phyloP scores from a whole-genome alignment of 495 filamentous ascomycete genomes.

The Bacidia gigantensis region DNA sequence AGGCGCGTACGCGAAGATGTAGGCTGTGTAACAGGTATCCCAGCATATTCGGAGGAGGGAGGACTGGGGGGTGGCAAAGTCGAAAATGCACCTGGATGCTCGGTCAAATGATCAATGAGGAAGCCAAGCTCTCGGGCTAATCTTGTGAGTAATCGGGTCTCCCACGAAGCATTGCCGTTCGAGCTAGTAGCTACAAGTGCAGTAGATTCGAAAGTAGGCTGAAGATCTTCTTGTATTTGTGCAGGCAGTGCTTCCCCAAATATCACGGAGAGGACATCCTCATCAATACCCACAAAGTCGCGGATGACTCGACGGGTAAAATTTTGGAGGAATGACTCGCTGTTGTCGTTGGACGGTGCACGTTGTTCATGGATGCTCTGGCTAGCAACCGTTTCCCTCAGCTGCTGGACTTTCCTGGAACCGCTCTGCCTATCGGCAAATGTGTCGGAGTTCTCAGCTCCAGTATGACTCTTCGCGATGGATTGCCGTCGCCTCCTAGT shows the following conservation, averaged over 20 bases:
- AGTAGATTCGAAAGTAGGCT: slow-evolving; percentile 6
- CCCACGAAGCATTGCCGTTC: slow-evolving; percentile 47
- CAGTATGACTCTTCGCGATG: slow-evolving; percentile 22
- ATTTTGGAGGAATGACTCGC: slow-evolving; percentile 61
- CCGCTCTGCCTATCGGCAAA: not conserved
- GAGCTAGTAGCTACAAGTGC: slow-evolving; percentile 25
- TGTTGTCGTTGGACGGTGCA: slow-evolving; percentile 2
- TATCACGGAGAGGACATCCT: slow-evolving; percentile 65
- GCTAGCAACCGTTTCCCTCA: not conserved
- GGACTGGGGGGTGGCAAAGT: slow-evolving; percentile 42
- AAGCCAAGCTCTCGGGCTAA: slow-evolving; percentile 77
- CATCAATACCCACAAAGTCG: slow-evolving; percentile 85
- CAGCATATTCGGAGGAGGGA: slow-evolving; percentile 35
- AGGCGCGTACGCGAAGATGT: slow-evolving; percentile 22
- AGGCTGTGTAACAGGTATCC: slow-evolving; percentile 30
- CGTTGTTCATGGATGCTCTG: not conserved
- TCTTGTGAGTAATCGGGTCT: slow-evolving; percentile 62
- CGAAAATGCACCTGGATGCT: slow-evolving; percentile 69
- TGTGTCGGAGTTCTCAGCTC: not conserved
- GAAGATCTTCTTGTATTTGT: not conserved
- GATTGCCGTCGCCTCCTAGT: slow-evolving; percentile 49
- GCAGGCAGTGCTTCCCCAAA: slow-evolving; percentile 68
- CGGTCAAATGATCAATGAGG: slow-evolving; percentile 68
- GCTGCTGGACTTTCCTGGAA: not conserved
- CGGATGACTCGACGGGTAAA: slow-evolving; percentile 76